Percentiles rank a stretch among this genome's conserved stretches.
Evolutionary conservation across 208 protist species (phyloP).

Genomic region (Blechomonas ayalai): DNA sequence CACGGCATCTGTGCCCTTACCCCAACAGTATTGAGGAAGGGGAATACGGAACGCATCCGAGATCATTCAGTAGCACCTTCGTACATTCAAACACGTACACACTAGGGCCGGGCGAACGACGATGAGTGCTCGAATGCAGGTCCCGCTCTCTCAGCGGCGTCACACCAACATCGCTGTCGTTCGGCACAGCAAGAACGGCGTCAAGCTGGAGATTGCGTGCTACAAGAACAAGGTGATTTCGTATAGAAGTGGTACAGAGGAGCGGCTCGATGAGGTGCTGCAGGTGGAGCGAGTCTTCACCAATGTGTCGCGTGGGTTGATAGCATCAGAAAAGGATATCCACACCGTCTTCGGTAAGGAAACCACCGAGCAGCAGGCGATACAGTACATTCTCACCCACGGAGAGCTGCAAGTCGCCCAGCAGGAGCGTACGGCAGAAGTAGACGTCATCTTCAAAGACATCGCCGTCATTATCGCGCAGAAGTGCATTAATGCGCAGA

Average conservation of each 20-base stretch:
- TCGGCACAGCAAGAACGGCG: constrained; percentile 72
- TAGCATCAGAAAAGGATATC: constrained; percentile 81
- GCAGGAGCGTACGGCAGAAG: constrained; percentile 92
- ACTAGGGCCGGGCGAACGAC: no score
- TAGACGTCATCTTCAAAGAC: constrained; percentile 94
- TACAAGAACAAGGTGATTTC: constrained; percentile 92
- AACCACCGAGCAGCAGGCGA: constrained; percentile 60
- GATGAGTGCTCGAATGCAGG: constrained; percentile 83
- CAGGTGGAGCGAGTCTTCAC: constrained; percentile 89
- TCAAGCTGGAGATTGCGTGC: constrained; percentile 84
- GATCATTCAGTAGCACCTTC: no score
- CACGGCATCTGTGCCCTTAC: no score
- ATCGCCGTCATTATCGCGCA: constrained; percentile 95
- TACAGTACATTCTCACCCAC: constrained; percentile 92
- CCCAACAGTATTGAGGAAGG: no score
- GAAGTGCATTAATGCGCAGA: constrained; percentile 93
- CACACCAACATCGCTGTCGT: constrained; percentile 89
- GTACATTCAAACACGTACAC: no score
- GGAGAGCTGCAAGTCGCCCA: constrained; percentile 97
- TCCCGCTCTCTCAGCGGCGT: constrained; percentile 81
- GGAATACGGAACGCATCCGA: not conserved
- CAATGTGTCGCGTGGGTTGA: constrained; percentile 74
- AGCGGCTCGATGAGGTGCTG: constrained; percentile 83
- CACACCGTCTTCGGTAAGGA: constrained; percentile 46
- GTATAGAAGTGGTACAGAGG: constrained; percentile 78